Evolutionary conservation across 352 stramenopile species (phyloP).

Genomic region (Phytopythium boreale): DNA sequence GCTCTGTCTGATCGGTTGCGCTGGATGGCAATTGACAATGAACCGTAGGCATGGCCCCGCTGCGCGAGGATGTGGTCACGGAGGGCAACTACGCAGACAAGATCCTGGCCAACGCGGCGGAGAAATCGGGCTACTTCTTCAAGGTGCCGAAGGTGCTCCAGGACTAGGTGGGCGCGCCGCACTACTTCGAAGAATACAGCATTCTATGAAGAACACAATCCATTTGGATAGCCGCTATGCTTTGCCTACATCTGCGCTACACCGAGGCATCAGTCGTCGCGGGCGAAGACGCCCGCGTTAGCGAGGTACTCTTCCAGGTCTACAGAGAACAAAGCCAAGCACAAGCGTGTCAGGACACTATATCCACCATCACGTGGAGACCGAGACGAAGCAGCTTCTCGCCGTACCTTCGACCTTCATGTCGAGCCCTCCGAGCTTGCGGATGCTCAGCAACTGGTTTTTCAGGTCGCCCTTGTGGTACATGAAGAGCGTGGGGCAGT

Average conservation of each 20-base stretch:
- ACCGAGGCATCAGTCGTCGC: conserved; percentile 10
- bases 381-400: background rate
- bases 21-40: background rate
- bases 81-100: conserved; percentile 72
- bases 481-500: conserved; percentile 93
- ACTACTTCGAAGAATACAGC: conserved; percentile 17
- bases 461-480: conserved; percentile 88
- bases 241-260: background rate
- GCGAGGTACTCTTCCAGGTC: conserved; percentile 89
- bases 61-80: conserved; percentile 74
- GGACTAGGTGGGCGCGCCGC: conserved; percentile 34
- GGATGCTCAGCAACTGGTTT: conserved; percentile 88
- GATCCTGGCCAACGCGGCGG: conserved; percentile 71
- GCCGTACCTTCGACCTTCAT: conserved; percentile 81
- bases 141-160: conserved; percentile 86
- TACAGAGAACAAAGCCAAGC: conserved; percentile 14
- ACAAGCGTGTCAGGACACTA: background rate
- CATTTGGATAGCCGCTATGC: background rate
- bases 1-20: background rate
- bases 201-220: conserved; percentile 22
- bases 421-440: conserved; percentile 83
- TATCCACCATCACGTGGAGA: background rate
- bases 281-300: conserved; percentile 62
- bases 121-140: conserved; percentile 81
- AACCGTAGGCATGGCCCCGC: conserved; percentile 33